These are phyloP conservation scores for Alternaria postmessia DNA, from an alignment of 2,329 filamentous ascomycete genomes.

Conservation along the genomic window DNA sequence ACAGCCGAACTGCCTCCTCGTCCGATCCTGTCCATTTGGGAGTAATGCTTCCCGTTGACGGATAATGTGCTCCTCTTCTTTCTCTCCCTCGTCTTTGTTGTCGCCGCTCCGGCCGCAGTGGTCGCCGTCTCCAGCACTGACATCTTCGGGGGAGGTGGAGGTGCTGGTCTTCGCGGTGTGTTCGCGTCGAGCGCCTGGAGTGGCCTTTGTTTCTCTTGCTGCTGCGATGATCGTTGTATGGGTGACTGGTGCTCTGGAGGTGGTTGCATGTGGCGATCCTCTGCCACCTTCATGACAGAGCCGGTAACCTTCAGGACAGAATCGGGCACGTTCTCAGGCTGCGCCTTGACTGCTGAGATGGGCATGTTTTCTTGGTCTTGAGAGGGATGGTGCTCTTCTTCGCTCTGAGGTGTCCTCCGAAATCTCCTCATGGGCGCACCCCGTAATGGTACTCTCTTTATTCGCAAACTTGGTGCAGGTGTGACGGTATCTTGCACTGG, in stretches of 20 bases:
- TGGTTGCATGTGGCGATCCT: slow-evolving; percentile 32
- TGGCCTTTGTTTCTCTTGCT: slow-evolving; percentile 56
- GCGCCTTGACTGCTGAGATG: slow-evolving; percentile 41
- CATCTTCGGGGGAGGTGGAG: slow-evolving; percentile 91
- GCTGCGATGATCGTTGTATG: slow-evolving; percentile 48
- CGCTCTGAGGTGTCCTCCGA: slow-evolving; percentile 51
- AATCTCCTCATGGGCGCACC: slow-evolving; percentile 52
- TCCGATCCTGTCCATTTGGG: slow-evolving; percentile 87
- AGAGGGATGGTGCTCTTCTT: slow-evolving; percentile 50
- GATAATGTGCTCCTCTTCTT: slow-evolving; percentile 84
- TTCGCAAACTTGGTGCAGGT: slow-evolving; percentile 51
- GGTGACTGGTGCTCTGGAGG: slow-evolving; percentile 39
- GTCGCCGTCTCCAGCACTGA: slow-evolving; percentile 93
- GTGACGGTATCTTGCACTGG: slow-evolving; percentile 51
- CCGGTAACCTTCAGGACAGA: slow-evolving; percentile 44
- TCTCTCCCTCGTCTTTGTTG: slow-evolving; percentile 72
- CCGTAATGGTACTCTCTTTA: slow-evolving; percentile 50
- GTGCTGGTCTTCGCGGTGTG: slow-evolving; percentile 80
- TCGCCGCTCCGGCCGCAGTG: slow-evolving; percentile 79
- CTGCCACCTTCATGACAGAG: slow-evolving; percentile 48
- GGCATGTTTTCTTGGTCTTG: slow-evolving; percentile 86
- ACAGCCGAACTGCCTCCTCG: slow-evolving; percentile 93
- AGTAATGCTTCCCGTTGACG: slow-evolving; percentile 91
- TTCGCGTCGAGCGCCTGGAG: slow-evolving; percentile 66
- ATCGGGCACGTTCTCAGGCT: slow-evolving; percentile 38